Evolutionary conservation across 768 basidiomycete species (phyloP).

Genomic region (Boletellus ananiceps): DNA sequence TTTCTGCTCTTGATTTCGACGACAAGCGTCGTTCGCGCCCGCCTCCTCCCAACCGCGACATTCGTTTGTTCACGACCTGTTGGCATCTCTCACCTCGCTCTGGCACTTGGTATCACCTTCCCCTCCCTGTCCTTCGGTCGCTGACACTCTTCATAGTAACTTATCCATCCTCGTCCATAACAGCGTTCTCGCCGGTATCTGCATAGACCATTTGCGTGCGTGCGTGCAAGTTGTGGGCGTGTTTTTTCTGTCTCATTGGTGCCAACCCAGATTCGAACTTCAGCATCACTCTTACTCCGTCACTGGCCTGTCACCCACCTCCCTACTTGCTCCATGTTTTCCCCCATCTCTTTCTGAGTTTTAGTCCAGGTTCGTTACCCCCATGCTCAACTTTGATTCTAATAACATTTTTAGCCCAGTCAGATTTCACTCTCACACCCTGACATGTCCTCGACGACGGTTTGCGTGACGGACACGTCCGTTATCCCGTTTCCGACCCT

Average conservation of each 20-base stretch:
- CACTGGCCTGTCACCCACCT: background rate
- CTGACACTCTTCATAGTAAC: constrained; percentile 18
- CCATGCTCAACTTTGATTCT: background rate
- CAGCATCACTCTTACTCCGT: constrained; percentile 4
- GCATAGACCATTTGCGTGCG: constrained; percentile 6
- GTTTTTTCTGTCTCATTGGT: constrained; percentile 8
- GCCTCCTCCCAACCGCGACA: constrained; percentile 3
- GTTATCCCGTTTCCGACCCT: constrained; percentile 26
- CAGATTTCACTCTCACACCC: background rate
- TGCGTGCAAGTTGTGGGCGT: background rate
- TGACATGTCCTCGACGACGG: constrained; percentile 22
- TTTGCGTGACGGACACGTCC: constrained; percentile 23
- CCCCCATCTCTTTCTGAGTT: constrained; percentile 14
- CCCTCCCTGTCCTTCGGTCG: background rate
- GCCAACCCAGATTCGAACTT: constrained; percentile 13
- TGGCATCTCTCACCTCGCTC: background rate
- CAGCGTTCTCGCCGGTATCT: constrained; percentile 7
- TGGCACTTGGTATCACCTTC: constrained; percentile 4
- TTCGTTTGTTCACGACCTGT: constrained; percentile 17
- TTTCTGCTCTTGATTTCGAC: constrained; percentile 17
- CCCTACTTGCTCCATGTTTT: constrained; percentile 16
- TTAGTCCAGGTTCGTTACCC: constrained; percentile 5
- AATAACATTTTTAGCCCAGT: background rate
- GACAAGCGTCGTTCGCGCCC: constrained; percentile 8
- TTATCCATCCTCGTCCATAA: constrained; percentile 8